Base-by-base conservation (phyloP, 2,329 filamentous ascomycete species). In the Zymoseptoria crescenta region DNA sequence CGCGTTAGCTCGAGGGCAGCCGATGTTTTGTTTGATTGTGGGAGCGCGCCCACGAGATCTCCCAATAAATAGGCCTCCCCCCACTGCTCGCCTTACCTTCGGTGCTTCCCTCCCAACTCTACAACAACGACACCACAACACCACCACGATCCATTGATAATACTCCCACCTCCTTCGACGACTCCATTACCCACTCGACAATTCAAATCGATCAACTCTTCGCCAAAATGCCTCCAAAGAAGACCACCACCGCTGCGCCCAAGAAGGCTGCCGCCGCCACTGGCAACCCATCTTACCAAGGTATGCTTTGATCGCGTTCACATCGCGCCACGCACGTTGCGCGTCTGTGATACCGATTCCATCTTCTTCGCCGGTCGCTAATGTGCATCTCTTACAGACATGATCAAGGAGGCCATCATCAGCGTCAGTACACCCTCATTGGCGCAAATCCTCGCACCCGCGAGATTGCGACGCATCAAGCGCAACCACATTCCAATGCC, bases 401-500 rank as follows among this genome's bases (percentile, higher is more conserved):
- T 88, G 85, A 86, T 88, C 75, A 87, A 86, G 77, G 84, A 87
- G 75, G 85, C 85, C 68, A 85, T 88, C 73, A 75, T 87, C 71
- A 83, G 81, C 76, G 85, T 88, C 76, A 85, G 85, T 87, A 73
- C 71, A 81, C 76, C 73, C 72, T 72, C 70, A 67, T 71, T 65
- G 73, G 80, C 79, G 80, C 78, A 69, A 67, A 78, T 52, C 41
- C 50, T 58, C 51, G 59, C 48, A 56, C 53, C 49, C 57, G 56
- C 58, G 59, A 66, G 58, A 64, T 66, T 65, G 65, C 63, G 62
- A 69, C 68, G 60, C 58, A 59, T 57, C 52, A 59, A 59, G 41
- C 56, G 56, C 35, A 16, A 6, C 16, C 35, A 45, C 35, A 10
- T 45, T 45, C 7, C 49, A 24, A n/a, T 16, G 19, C 24, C 24